Evolutionary conservation across 495 filamentous ascomycete species (phyloP).

Genomic region (Platismatia glauca): DNA sequence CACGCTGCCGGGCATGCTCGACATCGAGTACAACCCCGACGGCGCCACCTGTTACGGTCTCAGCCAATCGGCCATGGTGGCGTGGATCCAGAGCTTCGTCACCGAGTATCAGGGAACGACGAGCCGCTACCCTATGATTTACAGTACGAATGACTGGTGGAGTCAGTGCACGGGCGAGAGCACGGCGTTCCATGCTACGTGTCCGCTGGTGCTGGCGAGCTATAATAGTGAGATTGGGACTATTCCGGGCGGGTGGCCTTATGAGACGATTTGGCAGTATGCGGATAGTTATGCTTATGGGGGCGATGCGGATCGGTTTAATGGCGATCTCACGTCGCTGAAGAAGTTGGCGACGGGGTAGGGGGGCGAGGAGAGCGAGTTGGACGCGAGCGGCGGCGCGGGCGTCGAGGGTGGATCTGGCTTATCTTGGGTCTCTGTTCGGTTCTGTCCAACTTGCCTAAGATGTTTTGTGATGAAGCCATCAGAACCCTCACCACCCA

Average conservation of each 20-base stretch:
- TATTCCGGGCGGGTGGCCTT: conserved; percentile 50
- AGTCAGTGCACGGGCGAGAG: conserved; percentile 50
- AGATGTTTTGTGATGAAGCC: background rate
- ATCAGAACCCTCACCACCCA: too few relatives aligned
- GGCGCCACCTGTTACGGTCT: conserved; percentile 47
- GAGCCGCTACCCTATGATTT: conserved; percentile 50
- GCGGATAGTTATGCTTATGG: conserved; percentile 36
- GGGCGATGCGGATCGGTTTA: conserved; percentile 46
- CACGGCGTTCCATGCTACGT: conserved; percentile 39
- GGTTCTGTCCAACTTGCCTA: too few relatives aligned
- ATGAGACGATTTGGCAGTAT: conserved; percentile 53
- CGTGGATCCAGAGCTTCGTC: conserved; percentile 54
- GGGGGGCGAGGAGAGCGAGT: background rate
- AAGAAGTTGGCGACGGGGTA: conserved; percentile 27
- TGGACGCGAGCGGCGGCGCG: too few relatives aligned
- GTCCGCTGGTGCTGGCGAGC: conserved; percentile 50
- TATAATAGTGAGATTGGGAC: conserved; percentile 42
- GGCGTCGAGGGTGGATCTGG: too few relatives aligned
- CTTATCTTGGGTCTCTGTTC: too few relatives aligned
- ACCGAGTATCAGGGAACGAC: conserved; percentile 45
- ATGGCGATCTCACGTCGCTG: conserved; percentile 32
- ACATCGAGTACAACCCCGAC: conserved; percentile 47
- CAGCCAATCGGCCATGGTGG: conserved; percentile 42
- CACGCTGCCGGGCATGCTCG: conserved; percentile 60
- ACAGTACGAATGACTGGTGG: conserved; percentile 57